Evolutionary conservation across 2,329 filamentous ascomycete species (phyloP).

Genomic region (Microascus cirrosus): DNA sequence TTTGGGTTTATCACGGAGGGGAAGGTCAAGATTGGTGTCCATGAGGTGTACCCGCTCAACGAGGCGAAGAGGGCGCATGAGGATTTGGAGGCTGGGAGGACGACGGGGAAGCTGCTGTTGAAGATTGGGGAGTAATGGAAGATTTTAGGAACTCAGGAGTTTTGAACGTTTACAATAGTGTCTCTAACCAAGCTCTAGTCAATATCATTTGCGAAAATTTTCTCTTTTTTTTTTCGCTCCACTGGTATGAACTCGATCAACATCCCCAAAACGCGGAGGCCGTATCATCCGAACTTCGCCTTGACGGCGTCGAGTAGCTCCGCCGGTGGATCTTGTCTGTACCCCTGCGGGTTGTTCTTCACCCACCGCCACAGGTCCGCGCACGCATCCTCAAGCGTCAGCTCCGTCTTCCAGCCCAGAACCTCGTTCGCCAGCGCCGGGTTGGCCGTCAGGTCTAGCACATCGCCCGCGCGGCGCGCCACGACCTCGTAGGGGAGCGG

Average conservation of each 20-base stretch:
- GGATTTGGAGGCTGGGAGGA: constrained; percentile 73
- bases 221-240: background rate
- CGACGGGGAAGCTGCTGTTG: constrained; percentile 72
- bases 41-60: constrained; percentile 65
- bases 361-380: constrained; percentile 96
- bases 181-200: background rate
- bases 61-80: constrained; percentile 62
- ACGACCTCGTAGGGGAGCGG: constrained; percentile 82
- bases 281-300: constrained; percentile 9
- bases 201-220: background rate
- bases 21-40: constrained; percentile 61
- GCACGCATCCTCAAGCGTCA: constrained; percentile 86
- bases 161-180: background rate
- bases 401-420: constrained; percentile 83
- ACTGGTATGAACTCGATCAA: no score
- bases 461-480: constrained; percentile 73
- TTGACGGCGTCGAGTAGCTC: constrained; percentile 61
- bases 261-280: background rate
- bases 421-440: constrained; percentile 78
- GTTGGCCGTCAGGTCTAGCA: constrained; percentile 90
- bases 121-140: constrained; percentile 37
- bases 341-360: constrained; percentile 90
- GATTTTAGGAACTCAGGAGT: background rate
- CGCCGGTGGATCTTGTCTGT: constrained; percentile 81
- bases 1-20: constrained; percentile 60